Conservation (phyloP, 495 filamentous ascomycete species). For the Talaromyces borbonicus region DNA sequence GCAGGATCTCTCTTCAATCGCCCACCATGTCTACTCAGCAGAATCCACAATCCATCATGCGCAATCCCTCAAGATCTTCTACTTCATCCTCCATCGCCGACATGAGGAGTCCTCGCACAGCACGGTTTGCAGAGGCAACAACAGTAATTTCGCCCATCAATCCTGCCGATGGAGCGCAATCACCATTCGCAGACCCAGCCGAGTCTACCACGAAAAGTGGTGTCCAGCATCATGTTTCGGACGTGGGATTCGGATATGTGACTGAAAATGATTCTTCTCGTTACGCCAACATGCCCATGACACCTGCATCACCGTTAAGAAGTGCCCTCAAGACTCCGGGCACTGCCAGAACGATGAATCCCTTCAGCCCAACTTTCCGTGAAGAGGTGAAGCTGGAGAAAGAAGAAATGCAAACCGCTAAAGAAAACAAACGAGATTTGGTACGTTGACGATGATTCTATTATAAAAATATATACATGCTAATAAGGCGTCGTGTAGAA, state of each 20-base stretch:
- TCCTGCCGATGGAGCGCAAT: slow-evolving; percentile 30
- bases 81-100: slow-evolving; percentile 46
- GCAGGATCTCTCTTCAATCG: slow-evolving; percentile 4
- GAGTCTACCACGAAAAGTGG: slow-evolving; percentile 20
- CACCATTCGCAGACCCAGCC: slow-evolving; percentile 62
- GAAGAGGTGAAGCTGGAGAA: slow-evolving; percentile 80
- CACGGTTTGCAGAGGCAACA: slow-evolving; percentile 86
- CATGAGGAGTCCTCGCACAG: slow-evolving; percentile 67
- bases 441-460: slow-evolving; percentile 47
- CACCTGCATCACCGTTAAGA: slow-evolving; percentile 68
- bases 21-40: slow-evolving; percentile 4
- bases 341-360: slow-evolving; percentile 54
- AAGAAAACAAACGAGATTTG: slow-evolving; percentile 73
- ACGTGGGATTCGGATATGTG: slow-evolving; percentile 90
- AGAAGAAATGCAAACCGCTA: slow-evolving; percentile 65
- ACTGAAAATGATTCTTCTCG: slow-evolving; percentile 43
- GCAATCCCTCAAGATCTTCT: slow-evolving; percentile 30
- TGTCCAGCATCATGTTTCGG: slow-evolving; percentile 52
- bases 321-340: slow-evolving; percentile 80
- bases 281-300: slow-evolving; percentile 43
- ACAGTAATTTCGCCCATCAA: slow-evolving; percentile 78
- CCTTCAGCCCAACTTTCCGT: slow-evolving; percentile 78
- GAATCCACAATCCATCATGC: slow-evolving; percentile 6
- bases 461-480: background rate
- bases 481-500: slow-evolving; percentile 45